A percentile compares a stretch with the other conserved stretches of the same genome.
Evolutionary conservation across 2,329 filamentous ascomycete genomes (phyloP).

Genomic region (Colletotrichum sojae): DNA sequence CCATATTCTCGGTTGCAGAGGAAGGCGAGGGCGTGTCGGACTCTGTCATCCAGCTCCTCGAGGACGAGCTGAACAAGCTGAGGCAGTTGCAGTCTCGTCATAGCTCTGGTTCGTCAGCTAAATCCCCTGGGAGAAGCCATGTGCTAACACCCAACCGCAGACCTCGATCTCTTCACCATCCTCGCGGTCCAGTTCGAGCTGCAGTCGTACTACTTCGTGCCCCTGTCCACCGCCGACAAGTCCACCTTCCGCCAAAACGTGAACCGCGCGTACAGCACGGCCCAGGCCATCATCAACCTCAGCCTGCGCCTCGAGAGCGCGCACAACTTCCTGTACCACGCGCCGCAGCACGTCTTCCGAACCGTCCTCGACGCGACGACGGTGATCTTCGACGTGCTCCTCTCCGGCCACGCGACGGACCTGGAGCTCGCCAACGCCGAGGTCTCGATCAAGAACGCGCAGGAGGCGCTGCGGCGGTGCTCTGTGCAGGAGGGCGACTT

Average conservation of each 20-base stretch:
- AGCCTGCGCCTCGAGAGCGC: slow-evolving; percentile 46
- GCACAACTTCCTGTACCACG: slow-evolving; percentile 58
- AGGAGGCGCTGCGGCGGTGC: slow-evolving; percentile 55
- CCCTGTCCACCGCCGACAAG: slow-evolving; percentile 54
- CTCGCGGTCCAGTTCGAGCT: slow-evolving; percentile 67
- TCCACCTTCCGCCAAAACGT: slow-evolving; percentile 60
- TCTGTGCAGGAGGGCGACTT: slow-evolving; percentile 66
- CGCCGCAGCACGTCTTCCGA: slow-evolving; percentile 65
- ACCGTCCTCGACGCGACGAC: slow-evolving; percentile 58
- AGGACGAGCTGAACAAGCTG: slow-evolving; percentile 67
- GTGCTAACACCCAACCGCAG: slow-evolving; percentile 47
- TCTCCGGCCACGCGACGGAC: slow-evolving; percentile 48
- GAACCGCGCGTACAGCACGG: slow-evolving; percentile 63
- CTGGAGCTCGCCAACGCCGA: slow-evolving; percentile 39
- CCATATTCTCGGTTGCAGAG: slow-evolving; percentile 63
- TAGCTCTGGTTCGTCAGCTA: slow-evolving; percentile 58
- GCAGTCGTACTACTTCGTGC: slow-evolving; percentile 67
- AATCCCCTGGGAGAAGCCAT: not conserved
- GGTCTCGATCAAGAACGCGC: slow-evolving; percentile 36
- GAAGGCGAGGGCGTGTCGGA: slow-evolving; percentile 62
- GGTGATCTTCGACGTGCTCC: slow-evolving; percentile 53
- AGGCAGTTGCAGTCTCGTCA: slow-evolving; percentile 61
- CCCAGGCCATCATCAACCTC: slow-evolving; percentile 60
- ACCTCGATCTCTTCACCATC: slow-evolving; percentile 64
- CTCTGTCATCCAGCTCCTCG: slow-evolving; percentile 62